Evolutionary conservation across 78 protist species (phyloP).

Genomic region (Dictyostelium capitatum): DNA sequence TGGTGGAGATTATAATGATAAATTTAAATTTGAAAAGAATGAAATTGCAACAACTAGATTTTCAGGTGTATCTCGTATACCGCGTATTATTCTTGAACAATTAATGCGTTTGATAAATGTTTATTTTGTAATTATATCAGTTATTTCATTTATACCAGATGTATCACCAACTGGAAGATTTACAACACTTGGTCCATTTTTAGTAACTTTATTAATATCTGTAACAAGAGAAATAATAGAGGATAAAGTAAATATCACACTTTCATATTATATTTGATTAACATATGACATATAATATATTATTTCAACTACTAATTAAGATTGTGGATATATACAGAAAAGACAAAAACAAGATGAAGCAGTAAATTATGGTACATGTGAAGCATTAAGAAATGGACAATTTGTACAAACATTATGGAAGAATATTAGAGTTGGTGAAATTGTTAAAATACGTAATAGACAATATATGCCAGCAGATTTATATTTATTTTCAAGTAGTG

Average conservation of each 20-base stretch:
- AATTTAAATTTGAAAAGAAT: conserved; percentile 53
- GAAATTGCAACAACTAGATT: conserved; percentile 81
- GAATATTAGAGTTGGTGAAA: conserved; percentile 84
- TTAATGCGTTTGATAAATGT: conserved; percentile 87
- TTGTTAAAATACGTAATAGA: conserved; percentile 69
- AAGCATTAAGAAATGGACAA: conserved; percentile 6
- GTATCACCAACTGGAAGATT: conserved; percentile 90
- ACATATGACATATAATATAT: neutral
- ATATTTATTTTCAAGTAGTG: conserved; percentile 38
- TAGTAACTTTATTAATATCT: conserved; percentile 84
- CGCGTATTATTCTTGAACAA: conserved; percentile 67
- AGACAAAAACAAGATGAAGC: conserved; percentile 78
- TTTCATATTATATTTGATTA: neutral
- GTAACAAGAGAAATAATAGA: conserved; percentile 89
- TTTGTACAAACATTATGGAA: conserved; percentile 51
- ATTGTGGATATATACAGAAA: conserved; percentile 18
- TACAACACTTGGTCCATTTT: conserved; percentile 91
- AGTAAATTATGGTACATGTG: conserved; percentile 46
- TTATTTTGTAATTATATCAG: conserved; percentile 89
- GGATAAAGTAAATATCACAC: conserved; percentile 80
- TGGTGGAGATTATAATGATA: conserved; percentile 20
- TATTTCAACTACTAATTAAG: neutral
- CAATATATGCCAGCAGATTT: conserved; percentile 85
- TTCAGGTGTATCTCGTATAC: conserved; percentile 62
- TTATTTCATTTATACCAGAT: conserved; percentile 85